Evolutionary conservation across 106 monocot species (phyloP), one percentile per base, ranked within the genome.

Genomic region (Narthecium ossifragum): DNA sequence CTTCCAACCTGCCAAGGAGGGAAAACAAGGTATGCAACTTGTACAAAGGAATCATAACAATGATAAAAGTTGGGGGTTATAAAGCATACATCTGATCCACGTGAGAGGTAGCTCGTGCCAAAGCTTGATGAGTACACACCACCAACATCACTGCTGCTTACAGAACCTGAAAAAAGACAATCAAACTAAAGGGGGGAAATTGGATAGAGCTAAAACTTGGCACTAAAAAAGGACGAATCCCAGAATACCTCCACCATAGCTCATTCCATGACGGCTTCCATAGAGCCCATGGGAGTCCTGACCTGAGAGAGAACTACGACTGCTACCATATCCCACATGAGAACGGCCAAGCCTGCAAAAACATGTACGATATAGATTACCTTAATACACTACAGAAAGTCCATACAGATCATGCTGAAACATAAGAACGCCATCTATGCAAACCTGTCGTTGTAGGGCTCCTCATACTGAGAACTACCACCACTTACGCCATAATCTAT

Each of bases 401-500:
- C 36, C 25, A 56, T 2, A 31, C 0, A 62, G 31, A 31, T 14
- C 51, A 61, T 40, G 6, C 18, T 21, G 18, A 13, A 20, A 57
- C 4, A 30, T 21, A 0, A 8, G 26, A 24, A 28, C 11, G 28
- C 54, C 0, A 7, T 12, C 14, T 9, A 14, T 34, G 31, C 60
- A n/a, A 5, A 90, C 98, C 98, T 91, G 52, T 86, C 87, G 50
- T 58, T 55, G 71, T 84, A 98, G 47, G 73, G 33, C 66, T 81
- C 84, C 20, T 59, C 66, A 76, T 85, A 85, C 1, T 85, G 81
- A 61, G 63, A 52, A 52, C 81, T 61, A 38, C 70, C 60, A 29
- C 79, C 64, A 34, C 78, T 58, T 67, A 58, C 68, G 50, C 70
- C 86, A 79, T 91, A 88, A 38, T 98, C 87, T 53, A 84, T 46